Base-by-base conservation (phyloP, 176 grass and related monocot species). In the Lolium multiflorum region DNA sequence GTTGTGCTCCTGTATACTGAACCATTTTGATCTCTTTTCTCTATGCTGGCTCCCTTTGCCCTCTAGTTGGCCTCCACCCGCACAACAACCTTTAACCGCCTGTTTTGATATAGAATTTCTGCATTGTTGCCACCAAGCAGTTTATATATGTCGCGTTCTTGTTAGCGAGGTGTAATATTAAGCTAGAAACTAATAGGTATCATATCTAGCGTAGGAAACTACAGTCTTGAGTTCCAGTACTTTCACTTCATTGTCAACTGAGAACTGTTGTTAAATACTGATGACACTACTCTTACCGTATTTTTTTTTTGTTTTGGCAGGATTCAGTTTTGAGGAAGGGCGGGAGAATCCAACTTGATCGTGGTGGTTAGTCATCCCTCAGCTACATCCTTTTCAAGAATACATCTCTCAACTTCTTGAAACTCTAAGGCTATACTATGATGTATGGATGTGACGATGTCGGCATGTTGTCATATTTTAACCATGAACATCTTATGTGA, bases 251-350 rank as follows among this genome's bases (percentile, higher is more conserved):
- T 35, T 54, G 48, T 26, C 24, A 52, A 28, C 24, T 35, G 73
- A 76, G 14, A 46, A 9, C 49, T 14, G 24, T 17, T 26, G 7
- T 31, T 25, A 31, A 5, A 13, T 26, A 11, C 13, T 54, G 14
- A 76, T 39, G 6, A 18, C 65, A 39, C 35, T 69, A 18, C 16
- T 39, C 73, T 76, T 35, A 18, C 5, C 7, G 25, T 13, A 14
- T 69, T 6, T 69, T 6, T 69, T 52, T 17, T 55, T 76, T 0
- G 11, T 5, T 65, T 75, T 26, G 14, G 47, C 73, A 76, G 73
- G 73, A 52, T 76, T 76, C 73, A 76, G 7, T 76, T 76, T 76
- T 17, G 14, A 54, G 14, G 35, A 20, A 69, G 14, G 21, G 48
- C 11, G 47, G 3, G 26, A 76, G 14, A 76, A 18, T 35, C 31